Conservation (phyloP, 306 rosid genomes). For the Prunus persica region Prunus_persica_NCBIv2 NC_034016.1:3263501-3264000, state of each 20-base stretch:
- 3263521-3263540: conserved; percentile 13
- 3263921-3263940: no score
- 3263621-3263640: conserved; percentile 29
- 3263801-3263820: neutral
- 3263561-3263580: conserved; percentile 26
- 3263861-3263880: conserved; percentile 20
- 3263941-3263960: no score
- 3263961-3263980: no score
- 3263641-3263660: conserved; percentile 15
- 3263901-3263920: no score
- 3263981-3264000: no score
- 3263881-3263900: conserved; percentile 19
- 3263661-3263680: conserved; percentile 5
- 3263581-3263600: conserved; percentile 8
- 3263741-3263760: neutral
- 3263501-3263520: conserved; percentile 10
- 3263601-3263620: conserved; percentile 34
- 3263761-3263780: neutral
- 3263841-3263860: neutral
- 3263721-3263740: neutral
- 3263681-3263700: neutral
- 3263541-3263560: conserved; percentile 7
- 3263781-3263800: neutral
- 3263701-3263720: conserved; percentile 17
- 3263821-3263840: neutral